Base-by-base conservation (phyloP, 2,329 filamentous ascomycete species). In the Aspergillus sp. region DNA sequence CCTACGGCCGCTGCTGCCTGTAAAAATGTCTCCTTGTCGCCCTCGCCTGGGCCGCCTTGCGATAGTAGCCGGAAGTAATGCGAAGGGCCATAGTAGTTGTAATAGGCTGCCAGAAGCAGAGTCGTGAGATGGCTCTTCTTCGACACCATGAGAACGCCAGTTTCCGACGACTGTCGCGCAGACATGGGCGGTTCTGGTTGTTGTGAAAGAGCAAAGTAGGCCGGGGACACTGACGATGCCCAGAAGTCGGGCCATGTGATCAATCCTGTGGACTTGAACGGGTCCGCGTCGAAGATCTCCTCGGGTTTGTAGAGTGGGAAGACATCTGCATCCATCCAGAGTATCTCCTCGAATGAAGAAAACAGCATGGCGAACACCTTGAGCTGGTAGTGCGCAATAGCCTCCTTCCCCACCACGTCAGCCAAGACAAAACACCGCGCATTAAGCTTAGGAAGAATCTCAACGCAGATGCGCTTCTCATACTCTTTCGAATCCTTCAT, bases 221-320 rank as follows among this genome's bases (percentile, higher is more conserved):
- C 58, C 6, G 70, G 70, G 13, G 71, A 71, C 37, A 65, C 69
- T 4, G 71, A 69, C 7, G 71, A 67, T 20, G 64, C 66, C 68
- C 71, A 75, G 50, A 74, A 79, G 57, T 82, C 80, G 13, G 79
- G 78, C 77, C 77, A 82, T 17, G 74, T 72, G 10, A 82, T 67
- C 43, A 81, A 62, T 13, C 79, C 79, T 2, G 69, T 70, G 1
- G 73, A 72, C 4, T 54, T 66, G 60, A 76, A 82, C 1, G 77
- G 77, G 38, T 77, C 71, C 1, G 67, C 62, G 7, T 70, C 61
- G 54, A 82, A 76, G 10, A 82, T 60, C 3, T 59, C 50, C 23
- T 64, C 63, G 0, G 73, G 72, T 45, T 74, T 65, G 44, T 68
- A 63, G 13, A 72, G 58, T 13, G 78, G 76, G 57, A 80, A 79